phyloP scores from a whole-genome alignment of 257 asterid genomes.

The Gentiana dahurica region DNA sequence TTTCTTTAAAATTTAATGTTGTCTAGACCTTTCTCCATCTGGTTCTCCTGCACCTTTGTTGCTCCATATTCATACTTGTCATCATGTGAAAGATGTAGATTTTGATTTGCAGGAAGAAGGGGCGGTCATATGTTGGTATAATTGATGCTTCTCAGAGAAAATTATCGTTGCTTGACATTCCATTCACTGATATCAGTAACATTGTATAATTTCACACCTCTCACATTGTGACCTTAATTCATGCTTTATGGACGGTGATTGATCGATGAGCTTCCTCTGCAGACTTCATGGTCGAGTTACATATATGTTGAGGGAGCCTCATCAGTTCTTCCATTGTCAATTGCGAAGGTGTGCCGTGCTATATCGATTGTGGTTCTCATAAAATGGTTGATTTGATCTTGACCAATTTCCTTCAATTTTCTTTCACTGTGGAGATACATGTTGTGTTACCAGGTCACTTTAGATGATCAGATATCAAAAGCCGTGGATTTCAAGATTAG shows the following conservation, averaged over 20 bases:
- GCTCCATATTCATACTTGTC: neutral
- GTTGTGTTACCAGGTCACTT: conserved; percentile 48
- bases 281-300: conserved; percentile 51
- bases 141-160: conserved; percentile 54
- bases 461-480: conserved; percentile 61
- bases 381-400: too few species aligned
- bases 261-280: conserved; percentile 20
- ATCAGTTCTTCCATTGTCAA: conserved; percentile 60
- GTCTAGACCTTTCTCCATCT: neutral
- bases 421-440: neutral
- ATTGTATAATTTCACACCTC: conserved; percentile 34
- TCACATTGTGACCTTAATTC: neutral
- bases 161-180: conserved; percentile 47
- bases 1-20: neutral
- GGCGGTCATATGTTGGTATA: conserved; percentile 76
- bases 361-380: neutral
- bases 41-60: neutral
- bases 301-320: conserved; percentile 90
- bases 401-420: neutral
- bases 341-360: conserved; percentile 58
- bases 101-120: conserved; percentile 58
- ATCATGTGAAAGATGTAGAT: conserved; percentile 9
- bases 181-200: conserved; percentile 72
- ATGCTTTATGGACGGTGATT: conserved; percentile 6
- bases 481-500: conserved; percentile 48